Evolutionary conservation across 768 basidiomycete species (phyloP).

Genomic region (Suillus subaureus): DNA sequence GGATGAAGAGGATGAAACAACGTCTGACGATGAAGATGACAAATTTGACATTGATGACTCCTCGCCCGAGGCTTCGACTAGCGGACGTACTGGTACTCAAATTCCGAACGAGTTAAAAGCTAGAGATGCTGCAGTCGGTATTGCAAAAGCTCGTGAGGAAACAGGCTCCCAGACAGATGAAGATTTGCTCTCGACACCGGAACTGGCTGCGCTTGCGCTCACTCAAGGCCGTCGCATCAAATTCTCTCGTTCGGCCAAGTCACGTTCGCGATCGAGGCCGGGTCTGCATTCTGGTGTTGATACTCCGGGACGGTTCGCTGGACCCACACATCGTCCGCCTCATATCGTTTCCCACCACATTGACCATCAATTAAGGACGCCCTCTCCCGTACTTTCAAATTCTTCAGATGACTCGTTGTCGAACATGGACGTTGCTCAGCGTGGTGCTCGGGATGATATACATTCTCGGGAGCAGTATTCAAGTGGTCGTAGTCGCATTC

Average conservation of each 20-base stretch:
- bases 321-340: constrained; percentile 52
- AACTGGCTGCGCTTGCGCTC: constrained; percentile 35
- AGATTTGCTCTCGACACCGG: constrained; percentile 30
- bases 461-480: constrained; percentile 36
- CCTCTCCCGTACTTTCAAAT: constrained; percentile 41
- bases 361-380: constrained; percentile 1
- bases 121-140: constrained; percentile 18
- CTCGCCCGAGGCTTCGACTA: constrained; percentile 51
- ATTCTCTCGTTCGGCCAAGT: constrained; percentile 25
- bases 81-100: constrained; percentile 4
- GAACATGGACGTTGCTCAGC: constrained; percentile 40
- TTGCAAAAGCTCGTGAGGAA: constrained; percentile 33
- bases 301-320: constrained; percentile 62
- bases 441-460: constrained; percentile 57
- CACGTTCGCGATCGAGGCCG: constrained; percentile 37
- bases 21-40: constrained; percentile 67
- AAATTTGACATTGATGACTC: constrained; percentile 95
- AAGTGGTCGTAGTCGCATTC: constrained; percentile 59
- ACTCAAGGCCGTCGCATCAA: constrained; percentile 33
- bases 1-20: constrained; percentile 51
- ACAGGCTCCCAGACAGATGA: constrained; percentile 26
- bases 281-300: constrained; percentile 60
- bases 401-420: constrained; percentile 40
- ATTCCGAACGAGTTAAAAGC: constrained; percentile 20
- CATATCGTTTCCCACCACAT: constrained; percentile 22